Conservation (phyloP, 2,329 filamentous ascomycete genomes). For the Botryosphaeria agaves region DNA sequence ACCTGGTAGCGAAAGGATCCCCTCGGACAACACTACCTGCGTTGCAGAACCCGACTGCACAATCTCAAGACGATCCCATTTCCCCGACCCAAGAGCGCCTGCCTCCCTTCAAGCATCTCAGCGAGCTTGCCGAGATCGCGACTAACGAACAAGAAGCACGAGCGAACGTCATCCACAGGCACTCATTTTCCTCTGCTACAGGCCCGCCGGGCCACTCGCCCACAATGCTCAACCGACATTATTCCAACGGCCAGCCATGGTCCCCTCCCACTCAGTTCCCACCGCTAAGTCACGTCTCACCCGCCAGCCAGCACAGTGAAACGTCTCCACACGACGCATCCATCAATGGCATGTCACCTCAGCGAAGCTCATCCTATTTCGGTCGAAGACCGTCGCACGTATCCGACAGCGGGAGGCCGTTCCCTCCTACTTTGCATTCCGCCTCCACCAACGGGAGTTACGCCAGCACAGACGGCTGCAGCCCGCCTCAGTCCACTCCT, state of each 20-base stretch:
- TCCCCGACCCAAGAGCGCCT: conserved; percentile 11
- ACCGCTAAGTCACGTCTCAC: neutral
- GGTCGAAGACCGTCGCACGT: conserved; percentile 14
- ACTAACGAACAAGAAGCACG: conserved; percentile 7
- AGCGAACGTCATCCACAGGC: conserved; percentile 9
- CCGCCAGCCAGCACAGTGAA: no score
- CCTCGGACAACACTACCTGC: conserved; percentile 1
- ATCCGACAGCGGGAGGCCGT: conserved; percentile 16
- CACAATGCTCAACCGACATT: conserved; percentile 10
- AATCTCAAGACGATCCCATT: neutral
- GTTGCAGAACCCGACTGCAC: conserved; percentile 1
- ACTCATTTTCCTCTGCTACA: conserved; percentile 8
- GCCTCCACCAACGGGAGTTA: conserved; percentile 13
- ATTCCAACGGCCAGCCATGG: conserved; percentile 9
- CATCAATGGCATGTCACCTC: no score
- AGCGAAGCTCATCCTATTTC: conserved; percentile 2
- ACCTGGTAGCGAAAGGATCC: conserved; percentile 1
- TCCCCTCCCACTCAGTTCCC: conserved; percentile 7
- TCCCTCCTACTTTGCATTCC: conserved; percentile 14
- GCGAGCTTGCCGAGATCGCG: conserved; percentile 12
- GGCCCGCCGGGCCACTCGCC: conserved; percentile 11
- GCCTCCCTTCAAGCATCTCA: conserved; percentile 15
- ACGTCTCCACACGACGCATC: no score
- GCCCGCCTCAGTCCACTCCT: conserved; percentile 14
- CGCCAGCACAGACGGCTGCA: conserved; percentile 18